phyloP scores from a whole-genome alignment of 371 early-diverging fungal genomes.

The Apophysomyces variabilis region DNA sequence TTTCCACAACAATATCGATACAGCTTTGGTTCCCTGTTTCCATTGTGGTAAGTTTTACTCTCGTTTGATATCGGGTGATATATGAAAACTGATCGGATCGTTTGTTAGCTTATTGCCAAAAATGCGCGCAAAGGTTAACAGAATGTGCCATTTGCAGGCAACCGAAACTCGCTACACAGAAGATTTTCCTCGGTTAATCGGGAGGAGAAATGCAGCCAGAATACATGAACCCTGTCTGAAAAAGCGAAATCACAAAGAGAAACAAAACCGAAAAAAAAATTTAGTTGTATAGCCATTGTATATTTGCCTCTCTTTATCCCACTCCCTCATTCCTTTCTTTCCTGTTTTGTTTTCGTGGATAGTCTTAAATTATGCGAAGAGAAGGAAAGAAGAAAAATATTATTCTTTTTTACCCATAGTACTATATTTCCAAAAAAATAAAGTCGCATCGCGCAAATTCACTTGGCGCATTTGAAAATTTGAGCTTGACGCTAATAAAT shows the following conservation, averaged over 20 bases:
- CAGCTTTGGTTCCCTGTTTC: slow-evolving; percentile 41
- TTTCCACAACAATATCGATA: slow-evolving; percentile 34
- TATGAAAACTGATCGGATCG: background rate
- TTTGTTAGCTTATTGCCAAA: slow-evolving; percentile 41
- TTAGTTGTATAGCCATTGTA: too few species aligned
- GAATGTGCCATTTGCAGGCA: slow-evolving; percentile 49
- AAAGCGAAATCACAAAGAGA: too few species aligned
- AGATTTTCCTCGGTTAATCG: slow-evolving; percentile 31
- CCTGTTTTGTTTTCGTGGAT: background rate
- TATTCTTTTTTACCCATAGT: background rate
- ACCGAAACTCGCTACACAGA: slow-evolving; percentile 29
- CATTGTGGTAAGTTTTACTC: slow-evolving; percentile 40
- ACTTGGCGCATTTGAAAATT: too few species aligned
- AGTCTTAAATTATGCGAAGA: background rate
- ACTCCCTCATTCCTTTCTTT: background rate
- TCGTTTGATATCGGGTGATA: too few species aligned
- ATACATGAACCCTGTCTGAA: too few species aligned
- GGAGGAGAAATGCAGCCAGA: background rate
- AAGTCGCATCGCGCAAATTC: too few species aligned
- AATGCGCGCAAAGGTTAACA: slow-evolving; percentile 34
- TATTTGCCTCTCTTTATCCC: background rate
- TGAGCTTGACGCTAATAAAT: too few species aligned
- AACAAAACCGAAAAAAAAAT: too few species aligned
- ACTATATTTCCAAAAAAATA: too few species aligned
- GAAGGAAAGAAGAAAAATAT: background rate